Evolutionary conservation across 371 early-diverging fungal species (phyloP).

Genomic region (Mortierella sp.): DNA sequence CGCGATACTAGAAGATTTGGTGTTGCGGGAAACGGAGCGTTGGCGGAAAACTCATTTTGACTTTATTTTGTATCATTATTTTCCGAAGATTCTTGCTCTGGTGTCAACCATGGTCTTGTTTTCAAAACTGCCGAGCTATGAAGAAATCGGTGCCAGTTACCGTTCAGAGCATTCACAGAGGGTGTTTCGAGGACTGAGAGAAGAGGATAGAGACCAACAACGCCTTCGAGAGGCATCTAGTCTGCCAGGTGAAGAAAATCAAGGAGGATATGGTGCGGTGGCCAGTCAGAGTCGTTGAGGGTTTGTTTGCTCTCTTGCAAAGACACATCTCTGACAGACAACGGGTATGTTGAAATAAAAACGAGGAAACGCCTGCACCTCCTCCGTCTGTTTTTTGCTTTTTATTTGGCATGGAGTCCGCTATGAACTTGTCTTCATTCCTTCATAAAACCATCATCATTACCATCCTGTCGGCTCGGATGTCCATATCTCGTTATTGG

Average conservation of each 20-base stretch:
- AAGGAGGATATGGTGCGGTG: slow-evolving; percentile 5
- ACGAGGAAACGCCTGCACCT: too few species aligned
- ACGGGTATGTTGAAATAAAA: too few species aligned
- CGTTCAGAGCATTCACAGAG: slow-evolving; percentile 22
- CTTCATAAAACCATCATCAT: too few species aligned
- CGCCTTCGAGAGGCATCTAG: background rate
- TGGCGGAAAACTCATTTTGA: too few species aligned
- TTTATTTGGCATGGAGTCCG: too few species aligned
- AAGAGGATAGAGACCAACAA: slow-evolving; percentile 24
- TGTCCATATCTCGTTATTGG: too few species aligned
- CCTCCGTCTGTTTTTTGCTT: too few species aligned
- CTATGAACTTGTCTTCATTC: too few species aligned
- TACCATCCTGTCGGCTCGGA: too few species aligned
- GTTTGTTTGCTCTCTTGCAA: background rate
- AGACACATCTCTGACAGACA: too few species aligned
- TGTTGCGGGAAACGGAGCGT: too few species aligned
- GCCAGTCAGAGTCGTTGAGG: background rate
- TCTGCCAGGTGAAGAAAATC: background rate
- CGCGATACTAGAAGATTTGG: too few species aligned
- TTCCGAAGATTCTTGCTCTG: slow-evolving; percentile 23
- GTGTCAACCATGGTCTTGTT: slow-evolving; percentile 5
- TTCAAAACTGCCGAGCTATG: slow-evolving; percentile 13
- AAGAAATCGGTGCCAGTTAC: slow-evolving; percentile 12
- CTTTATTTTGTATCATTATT: background rate
- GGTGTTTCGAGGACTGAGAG: slow-evolving; percentile 23